Base-by-base conservation (phyloP, 345 rosid species). In the Salix brachista region DNA sequence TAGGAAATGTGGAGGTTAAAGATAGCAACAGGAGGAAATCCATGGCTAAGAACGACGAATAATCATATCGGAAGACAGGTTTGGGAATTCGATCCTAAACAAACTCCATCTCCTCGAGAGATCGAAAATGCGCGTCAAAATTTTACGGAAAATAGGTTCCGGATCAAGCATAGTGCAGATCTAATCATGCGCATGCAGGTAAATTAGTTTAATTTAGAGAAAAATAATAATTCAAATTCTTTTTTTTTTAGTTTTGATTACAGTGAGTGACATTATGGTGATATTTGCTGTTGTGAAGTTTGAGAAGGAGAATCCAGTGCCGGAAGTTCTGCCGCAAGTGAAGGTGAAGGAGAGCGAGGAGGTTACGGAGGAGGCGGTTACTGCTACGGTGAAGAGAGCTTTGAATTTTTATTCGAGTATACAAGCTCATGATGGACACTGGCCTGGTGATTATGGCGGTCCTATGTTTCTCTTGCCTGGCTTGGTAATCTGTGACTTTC, bases 391-490 rank as follows among this genome's bases (percentile, higher is more conserved):
- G 70, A 87, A 84, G 83, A 93, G 94, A 83, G 96, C 91, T 72
- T 12, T 96, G 78, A 83, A 79, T 81, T 92, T 86, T 82, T 84
- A 91, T 84, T 91, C 99, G 64, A 84, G 88, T 46, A 77, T 93
- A 32, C 98, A 93, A 84, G 97, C 96, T 3, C 85, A 87, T 60
- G 99, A 96, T 65, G 99, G 97, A 41, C 98, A 96, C 77, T 96
- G 99, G 99, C 92, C 97, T 1, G 98, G 99, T n/a, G 99, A 96
- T 84, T 96, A 96, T 85, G 98, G 97, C 34, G 99, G 99, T 75
- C 98, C 99, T 65, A 91, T 93, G 98, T 96, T 96, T 86, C 97
- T 93, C 52, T 79, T 96, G 86, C 99, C 98, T 28, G 98, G 98
- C 67, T 83, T 93, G 91, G 98, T 93, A 19, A 37, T 16, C 13